Evolutionary conservation across 306 rosid species (phyloP).

Genomic region (Mucuna pruriens): DNA sequence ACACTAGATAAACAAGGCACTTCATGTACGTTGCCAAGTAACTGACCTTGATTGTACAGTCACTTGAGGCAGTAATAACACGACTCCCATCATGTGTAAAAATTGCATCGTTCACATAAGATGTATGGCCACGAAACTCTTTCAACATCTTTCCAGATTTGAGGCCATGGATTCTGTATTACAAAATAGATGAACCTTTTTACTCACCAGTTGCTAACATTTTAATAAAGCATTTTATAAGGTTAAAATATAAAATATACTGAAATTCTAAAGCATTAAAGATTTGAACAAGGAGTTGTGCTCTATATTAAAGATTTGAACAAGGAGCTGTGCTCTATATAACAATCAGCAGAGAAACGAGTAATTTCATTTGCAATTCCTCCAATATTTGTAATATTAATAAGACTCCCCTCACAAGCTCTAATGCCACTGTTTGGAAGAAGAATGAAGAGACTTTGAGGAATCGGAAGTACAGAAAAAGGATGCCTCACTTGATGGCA

Average conservation of each 20-base stretch:
- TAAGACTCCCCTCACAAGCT: not conserved
- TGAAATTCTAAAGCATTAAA: not conserved
- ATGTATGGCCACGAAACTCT: conserved; percentile 96
- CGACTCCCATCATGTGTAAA: conserved; percentile 91
- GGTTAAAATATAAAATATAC: not conserved
- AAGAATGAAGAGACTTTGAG: not conserved
- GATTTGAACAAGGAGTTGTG: conserved; percentile 13
- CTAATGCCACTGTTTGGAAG: not conserved
- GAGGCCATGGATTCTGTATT: conserved; percentile 83
- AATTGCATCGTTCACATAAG: conserved; percentile 93
- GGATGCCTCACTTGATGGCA: not conserved
- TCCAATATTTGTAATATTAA: not conserved
- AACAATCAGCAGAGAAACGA: not conserved
- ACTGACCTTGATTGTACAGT: conserved; percentile 92
- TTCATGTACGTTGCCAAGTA: conserved; percentile 5
- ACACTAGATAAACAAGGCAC: conserved; percentile 3
- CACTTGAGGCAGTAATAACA: conserved; percentile 93
- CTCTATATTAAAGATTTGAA: conserved; percentile 22
- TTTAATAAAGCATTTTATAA: conserved; percentile 6
- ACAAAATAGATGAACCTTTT: conserved; percentile 26
- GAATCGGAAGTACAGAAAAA: not conserved
- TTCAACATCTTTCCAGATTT: conserved; percentile 95
- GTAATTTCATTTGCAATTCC: conserved; percentile 5
- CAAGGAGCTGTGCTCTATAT: not conserved
- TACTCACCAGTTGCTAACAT: conserved; percentile 25